Base-by-base conservation (phyloP, 2,329 filamentous ascomycete genomes). In the Penicillium psychrosexuale region DNA sequence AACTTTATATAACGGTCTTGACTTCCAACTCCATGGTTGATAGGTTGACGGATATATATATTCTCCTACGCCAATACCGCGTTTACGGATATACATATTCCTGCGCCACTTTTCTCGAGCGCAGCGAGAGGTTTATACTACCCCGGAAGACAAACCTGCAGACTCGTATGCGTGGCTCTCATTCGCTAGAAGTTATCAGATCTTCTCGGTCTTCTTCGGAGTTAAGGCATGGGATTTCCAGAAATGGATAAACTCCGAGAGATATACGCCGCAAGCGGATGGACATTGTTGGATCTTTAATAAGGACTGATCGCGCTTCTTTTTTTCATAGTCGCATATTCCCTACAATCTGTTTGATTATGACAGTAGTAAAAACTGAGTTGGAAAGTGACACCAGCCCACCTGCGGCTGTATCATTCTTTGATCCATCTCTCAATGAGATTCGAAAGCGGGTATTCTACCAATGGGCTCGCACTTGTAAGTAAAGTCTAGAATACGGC, bases 391-490 rank as follows among this genome's bases (percentile, higher is more conserved):
- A 46, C 8, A 3, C 24, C 12, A 28, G 30, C 31, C 61, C 58
- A 42, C 57, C 62, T 1, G 47, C 47, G 8, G 51, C 63, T 6
- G 67, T 69, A 39, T 65, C 65, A n/a, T 66, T 71, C 46, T 66
- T 66, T 28, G 57, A 70, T 48, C 55, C 66, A 8, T 58, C 63
- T 0, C 52, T 71, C 19, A 64, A 61, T 30, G 51, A 57, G 19
- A 56, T 61, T 15, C 55, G 68, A 22, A 54, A 33, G 19, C 59
- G 51, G 8, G 62, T 68, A 27, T 63, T 59, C 36, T 47, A 58
- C 17, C 63, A 63, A 52, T 67, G 66, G 64, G 53, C 38, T 9
- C 63, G 65, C 39, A 69, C 62, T 36, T 57, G 65, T 67, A 36
- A 56, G 62, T 53, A 17, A 37, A 2, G 7, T n/a, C 12, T 7